Evolutionary conservation across 2,329 filamentous ascomycete species (phyloP).

Genomic region (Diaporthe vaccinii): DNA sequence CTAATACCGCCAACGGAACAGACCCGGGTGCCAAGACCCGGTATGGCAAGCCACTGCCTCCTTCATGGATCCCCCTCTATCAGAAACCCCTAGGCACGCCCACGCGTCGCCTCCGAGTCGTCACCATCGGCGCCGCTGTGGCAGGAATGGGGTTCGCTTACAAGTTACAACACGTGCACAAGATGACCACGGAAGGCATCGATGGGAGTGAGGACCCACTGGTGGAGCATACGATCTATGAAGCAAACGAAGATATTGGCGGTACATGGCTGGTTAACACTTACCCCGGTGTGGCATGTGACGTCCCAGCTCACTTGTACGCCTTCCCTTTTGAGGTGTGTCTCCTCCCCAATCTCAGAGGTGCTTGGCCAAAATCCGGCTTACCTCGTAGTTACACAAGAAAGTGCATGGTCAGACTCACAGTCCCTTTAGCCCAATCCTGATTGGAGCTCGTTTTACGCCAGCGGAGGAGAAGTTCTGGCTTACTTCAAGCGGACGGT

Average conservation of each 20-base stretch:
- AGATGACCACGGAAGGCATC: background rate
- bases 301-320: slow-evolving; percentile 76
- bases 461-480: slow-evolving; percentile 73
- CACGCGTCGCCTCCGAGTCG: slow-evolving; percentile 31
- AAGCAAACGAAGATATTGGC: slow-evolving; percentile 73
- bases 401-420: background rate
- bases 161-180: slow-evolving; percentile 36
- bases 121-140: slow-evolving; percentile 37
- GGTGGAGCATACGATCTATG: slow-evolving; percentile 68
- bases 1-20: background rate
- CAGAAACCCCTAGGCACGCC: slow-evolving; percentile 33
- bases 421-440: slow-evolving; percentile 47
- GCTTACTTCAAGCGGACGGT: slow-evolving; percentile 73
- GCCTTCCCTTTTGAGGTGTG: slow-evolving; percentile 67
- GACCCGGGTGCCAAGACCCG: background rate
- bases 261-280: slow-evolving; percentile 66
- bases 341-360: slow-evolving; percentile 50
- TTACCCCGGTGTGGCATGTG: slow-evolving; percentile 75
- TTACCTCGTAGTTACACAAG: background rate
- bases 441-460: slow-evolving; percentile 76
- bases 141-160: slow-evolving; percentile 31
- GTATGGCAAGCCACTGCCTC: slow-evolving; percentile 29
- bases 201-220: background rate
- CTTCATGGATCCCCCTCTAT: slow-evolving; percentile 33
- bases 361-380: slow-evolving; percentile 54